Evolutionary conservation across 331 rosid species (phyloP).

Genomic region (Malus hybrid): DNA sequence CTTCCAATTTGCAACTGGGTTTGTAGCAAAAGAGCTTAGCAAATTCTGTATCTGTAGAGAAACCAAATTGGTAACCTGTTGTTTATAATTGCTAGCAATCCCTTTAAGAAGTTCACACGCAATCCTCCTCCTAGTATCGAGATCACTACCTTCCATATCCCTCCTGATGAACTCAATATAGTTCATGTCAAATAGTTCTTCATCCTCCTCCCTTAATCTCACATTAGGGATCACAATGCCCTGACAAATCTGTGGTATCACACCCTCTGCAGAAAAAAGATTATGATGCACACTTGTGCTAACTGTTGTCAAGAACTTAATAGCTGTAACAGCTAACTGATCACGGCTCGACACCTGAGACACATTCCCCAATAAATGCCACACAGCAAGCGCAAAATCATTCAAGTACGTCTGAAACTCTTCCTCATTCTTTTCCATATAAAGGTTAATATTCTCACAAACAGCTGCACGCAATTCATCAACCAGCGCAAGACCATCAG

Average conservation of each 20-base stretch:
- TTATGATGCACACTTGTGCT: constrained; percentile 90
- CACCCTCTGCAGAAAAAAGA: constrained; percentile 71
- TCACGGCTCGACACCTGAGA: constrained; percentile 73
- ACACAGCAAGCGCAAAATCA: constrained; percentile 77
- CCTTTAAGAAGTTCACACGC: constrained; percentile 98
- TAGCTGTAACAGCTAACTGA: constrained; percentile 77
- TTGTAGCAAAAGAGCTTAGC: constrained; percentile 57
- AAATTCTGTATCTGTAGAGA: constrained; percentile 72
- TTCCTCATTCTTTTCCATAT: constrained; percentile 96
- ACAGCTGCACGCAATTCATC: constrained; percentile 81
- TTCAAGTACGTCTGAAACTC: constrained; percentile 72
- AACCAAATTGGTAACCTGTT: constrained; percentile 59
- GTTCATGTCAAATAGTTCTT: constrained; percentile 83
- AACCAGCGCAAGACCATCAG: constrained; percentile 62
- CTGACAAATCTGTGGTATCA: constrained; percentile 85
- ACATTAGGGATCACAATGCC: constrained; percentile 92
- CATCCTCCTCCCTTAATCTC: constrained; percentile 89
- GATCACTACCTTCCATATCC: constrained; percentile 98
- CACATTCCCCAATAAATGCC: constrained; percentile 71
- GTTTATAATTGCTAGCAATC: constrained; percentile 77
- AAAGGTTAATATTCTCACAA: constrained; percentile 89
- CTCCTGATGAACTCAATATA: constrained; percentile 84
- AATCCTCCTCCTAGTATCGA: constrained; percentile 97
- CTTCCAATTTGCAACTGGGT: constrained; percentile 75
- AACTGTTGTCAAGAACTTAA: constrained; percentile 89